Evolutionary conservation across 257 asterid species (phyloP).

Genomic region (Forsythia viridissima): DNA sequence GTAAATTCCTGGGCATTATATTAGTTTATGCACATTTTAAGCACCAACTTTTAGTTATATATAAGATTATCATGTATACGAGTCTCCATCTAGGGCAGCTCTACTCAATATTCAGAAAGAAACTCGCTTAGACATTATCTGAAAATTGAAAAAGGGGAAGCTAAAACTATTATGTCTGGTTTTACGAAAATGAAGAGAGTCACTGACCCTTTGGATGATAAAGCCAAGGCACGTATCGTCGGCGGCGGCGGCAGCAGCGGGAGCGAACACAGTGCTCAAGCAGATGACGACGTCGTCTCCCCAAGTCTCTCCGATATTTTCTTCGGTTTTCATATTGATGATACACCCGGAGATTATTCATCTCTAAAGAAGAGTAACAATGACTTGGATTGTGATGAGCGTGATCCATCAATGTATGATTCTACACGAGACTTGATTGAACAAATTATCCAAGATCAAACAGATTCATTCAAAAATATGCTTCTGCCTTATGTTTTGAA

Average conservation of each 20-base stretch:
- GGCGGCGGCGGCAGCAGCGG: slow-evolving; percentile 64
- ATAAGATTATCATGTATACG: neutral
- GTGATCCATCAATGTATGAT: slow-evolving; percentile 23
- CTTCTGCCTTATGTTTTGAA: slow-evolving; percentile 34
- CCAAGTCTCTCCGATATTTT: slow-evolving; percentile 52
- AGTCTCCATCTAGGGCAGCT: neutral
- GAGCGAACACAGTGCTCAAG: slow-evolving; percentile 66
- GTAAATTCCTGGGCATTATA: slow-evolving; percentile 15
- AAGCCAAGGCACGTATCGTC: slow-evolving; percentile 58
- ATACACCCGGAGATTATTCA: slow-evolving; percentile 10
- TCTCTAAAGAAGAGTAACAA: neutral
- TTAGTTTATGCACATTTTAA: slow-evolving; percentile 18
- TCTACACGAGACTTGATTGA: slow-evolving; percentile 28
- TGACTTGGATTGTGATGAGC: slow-evolving; percentile 38
- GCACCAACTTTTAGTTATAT: slow-evolving; percentile 2
- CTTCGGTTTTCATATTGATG: slow-evolving; percentile 37
- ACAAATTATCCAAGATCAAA: slow-evolving; percentile 20
- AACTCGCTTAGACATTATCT: neutral
- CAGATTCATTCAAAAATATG: slow-evolving; percentile 45
- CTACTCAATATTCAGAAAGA: neutral
- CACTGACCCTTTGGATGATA: slow-evolving; percentile 55
- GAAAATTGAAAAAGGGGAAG: neutral
- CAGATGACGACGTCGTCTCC: slow-evolving; percentile 42
- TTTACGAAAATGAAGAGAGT: slow-evolving; percentile 44
- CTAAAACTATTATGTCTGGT: slow-evolving; percentile 28